A percentile compares a stretch with the other conserved stretches of the same genome.
Conservation (phyloP, 257 asterid genomes). For the Scutellaria barbata region DNA sequence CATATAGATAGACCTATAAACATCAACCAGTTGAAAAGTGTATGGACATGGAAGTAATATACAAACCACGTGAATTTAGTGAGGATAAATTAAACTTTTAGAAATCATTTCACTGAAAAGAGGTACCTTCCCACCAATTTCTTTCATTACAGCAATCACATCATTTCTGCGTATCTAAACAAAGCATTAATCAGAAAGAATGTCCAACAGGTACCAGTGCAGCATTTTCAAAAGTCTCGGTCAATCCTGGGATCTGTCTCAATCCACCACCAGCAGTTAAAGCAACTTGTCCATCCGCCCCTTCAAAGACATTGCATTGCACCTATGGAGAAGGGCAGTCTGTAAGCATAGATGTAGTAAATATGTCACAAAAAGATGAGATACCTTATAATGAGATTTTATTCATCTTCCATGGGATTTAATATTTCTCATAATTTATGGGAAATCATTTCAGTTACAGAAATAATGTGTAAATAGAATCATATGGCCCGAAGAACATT, state of each 20-base stretch:
- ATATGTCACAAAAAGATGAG: conserved; percentile 20
- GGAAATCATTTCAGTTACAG: conserved; percentile 5
- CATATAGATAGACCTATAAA: background rate
- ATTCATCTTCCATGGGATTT: conserved; percentile 4
- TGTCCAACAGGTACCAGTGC: conserved; percentile 69
- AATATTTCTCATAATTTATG: conserved; percentile 7
- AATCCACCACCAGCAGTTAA: conserved; percentile 92
- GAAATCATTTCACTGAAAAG: conserved; percentile 17
- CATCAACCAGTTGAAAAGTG: background rate
- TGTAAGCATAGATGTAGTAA: conserved; percentile 20
- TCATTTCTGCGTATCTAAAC: background rate
- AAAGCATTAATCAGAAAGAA: conserved; percentile 10
- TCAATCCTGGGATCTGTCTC: conserved; percentile 84
- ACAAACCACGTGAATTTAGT: background rate
- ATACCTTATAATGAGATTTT: conserved; percentile 7
- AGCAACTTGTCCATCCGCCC: conserved; percentile 86
- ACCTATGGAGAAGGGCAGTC: conserved; percentile 51
- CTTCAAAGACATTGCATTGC: conserved; percentile 92
- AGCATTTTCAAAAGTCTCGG: conserved; percentile 75
- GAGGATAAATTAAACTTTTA: background rate
- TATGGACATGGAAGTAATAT: background rate
- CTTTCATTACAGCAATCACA: background rate
- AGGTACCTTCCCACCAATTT: background rate
- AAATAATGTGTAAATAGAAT: conserved; percentile 4
- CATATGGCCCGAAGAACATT: background rate